phyloP scores from a whole-genome alignment of 164 flowering plant species.

The Piper betle region DNA sequence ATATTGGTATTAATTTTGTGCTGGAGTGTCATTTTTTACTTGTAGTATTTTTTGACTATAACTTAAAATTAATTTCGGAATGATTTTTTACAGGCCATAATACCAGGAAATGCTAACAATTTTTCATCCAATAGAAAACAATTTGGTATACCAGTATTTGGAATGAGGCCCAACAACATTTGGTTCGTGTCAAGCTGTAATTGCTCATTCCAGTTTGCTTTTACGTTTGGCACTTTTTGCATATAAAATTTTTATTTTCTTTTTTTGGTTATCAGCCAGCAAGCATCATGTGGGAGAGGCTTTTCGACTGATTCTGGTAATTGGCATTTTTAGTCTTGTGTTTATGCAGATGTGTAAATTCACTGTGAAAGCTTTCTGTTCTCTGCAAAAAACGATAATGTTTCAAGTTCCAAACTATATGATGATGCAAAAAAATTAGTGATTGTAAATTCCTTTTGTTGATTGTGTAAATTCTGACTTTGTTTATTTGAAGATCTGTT shows the following conservation, averaged over 20 bases:
- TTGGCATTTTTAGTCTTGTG: constrained; percentile 1
- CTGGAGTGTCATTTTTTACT: constrained; percentile 1
- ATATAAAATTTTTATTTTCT: constrained; percentile 1
- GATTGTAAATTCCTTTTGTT: neutral
- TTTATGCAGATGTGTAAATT: neutral
- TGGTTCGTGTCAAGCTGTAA: constrained; percentile 7
- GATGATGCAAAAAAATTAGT: neutral
- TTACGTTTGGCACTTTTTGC: neutral
- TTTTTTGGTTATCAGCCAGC: constrained; percentile 21
- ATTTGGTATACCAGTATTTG: neutral
- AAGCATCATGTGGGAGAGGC: constrained; percentile 19
- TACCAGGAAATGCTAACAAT: constrained; percentile 6
- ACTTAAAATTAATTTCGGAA: neutral
- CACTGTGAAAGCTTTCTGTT: neutral
- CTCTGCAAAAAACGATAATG: neutral
- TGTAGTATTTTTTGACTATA: neutral
- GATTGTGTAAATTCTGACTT: too few species aligned
- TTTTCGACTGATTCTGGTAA: constrained; percentile 52
- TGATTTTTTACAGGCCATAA: constrained; percentile 14
- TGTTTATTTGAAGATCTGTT: too few species aligned
- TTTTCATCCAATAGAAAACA: constrained; percentile 3
- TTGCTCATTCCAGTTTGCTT: neutral
- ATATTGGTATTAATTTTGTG: neutral
- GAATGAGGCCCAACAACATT: neutral
- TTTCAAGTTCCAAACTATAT: neutral